Evolutionary conservation across 495 filamentous ascomycete species (phyloP), one percentile per base, ranked within the genome.

Genomic region (Neurospora sp.): DNA sequence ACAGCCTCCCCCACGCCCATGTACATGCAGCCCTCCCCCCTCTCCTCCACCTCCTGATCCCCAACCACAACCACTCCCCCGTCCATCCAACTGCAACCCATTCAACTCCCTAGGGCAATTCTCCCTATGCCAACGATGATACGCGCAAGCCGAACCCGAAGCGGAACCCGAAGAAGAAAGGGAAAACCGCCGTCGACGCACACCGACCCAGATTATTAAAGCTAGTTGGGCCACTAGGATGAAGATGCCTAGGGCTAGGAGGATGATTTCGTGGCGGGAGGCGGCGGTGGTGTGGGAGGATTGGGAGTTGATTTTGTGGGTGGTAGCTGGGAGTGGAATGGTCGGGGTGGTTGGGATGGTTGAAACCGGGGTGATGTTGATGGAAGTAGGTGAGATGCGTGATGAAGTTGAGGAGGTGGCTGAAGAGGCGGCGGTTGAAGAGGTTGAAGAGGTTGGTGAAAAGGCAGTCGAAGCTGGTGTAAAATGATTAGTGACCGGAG

Each of bases 201-300:
- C 71, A 45, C 69, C 73, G 39, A 75, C 24, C 42, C 54, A 74
- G 37, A 79, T 48, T 10, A 74, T 19, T 0, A 72, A 7, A 0
- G 71, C n/a, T 45, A 79, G 72, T 69, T 69, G 69, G 21, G 34
- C 39, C 4, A 77, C 69, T 13, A 75, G 72, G 43, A 71, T 48
- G 34, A 76, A 69, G 40, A 73, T 73, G 13, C 70, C 70, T 4
- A 77, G 66, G 39, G 75, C 73, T 43, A 77, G 39, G 38, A 79
- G 74, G 39, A 36, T 69, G 37, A 77, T 79, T 48, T 76, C 74
- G 39, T 70, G 13, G 34, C 73, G 76, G 70, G 39, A 70, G 39
- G 72, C 73, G 40, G 31, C 7, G 69, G 15, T 24, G 13, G 69
- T 8, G 39, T 17, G 5, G 69, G 69, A 36, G n/a, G 21, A 39